Percentiles rank a stretch among this genome's conserved stretches.
Evolutionary conservation across 805 yeast genomes (phyloP).

Genomic region (Candida lessepsii): DNA sequence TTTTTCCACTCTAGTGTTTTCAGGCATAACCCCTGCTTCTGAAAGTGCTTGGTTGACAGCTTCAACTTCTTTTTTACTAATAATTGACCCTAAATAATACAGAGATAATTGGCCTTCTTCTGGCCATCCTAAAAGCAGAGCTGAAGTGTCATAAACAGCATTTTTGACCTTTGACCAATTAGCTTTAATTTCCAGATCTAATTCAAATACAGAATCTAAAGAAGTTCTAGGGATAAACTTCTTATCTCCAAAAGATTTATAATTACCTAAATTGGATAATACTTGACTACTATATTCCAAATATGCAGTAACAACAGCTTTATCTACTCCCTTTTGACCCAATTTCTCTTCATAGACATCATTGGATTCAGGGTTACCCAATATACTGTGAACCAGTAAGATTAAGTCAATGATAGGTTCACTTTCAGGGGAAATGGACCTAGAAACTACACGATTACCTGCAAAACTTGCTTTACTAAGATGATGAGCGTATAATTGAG

Average conservation of each 20-base stretch:
- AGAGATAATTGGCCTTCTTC: constrained; percentile 72
- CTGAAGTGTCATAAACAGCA: constrained; percentile 52
- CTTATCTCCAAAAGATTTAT: constrained; percentile 84
- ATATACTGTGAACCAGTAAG: constrained; percentile 52
- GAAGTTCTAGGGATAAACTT: constrained; percentile 74
- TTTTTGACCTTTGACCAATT: constrained; percentile 41
- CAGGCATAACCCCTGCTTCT: constrained; percentile 63
- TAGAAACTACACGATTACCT: constrained; percentile 75
- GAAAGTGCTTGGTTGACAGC: constrained; percentile 67
- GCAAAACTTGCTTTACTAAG: constrained; percentile 80
- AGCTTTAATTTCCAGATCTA: constrained; percentile 13
- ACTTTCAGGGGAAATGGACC: constrained; percentile 82
- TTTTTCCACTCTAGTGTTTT: constrained; percentile 76
- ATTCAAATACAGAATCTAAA: constrained; percentile 24
- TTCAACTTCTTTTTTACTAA: constrained; percentile 61
- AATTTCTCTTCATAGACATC: constrained; percentile 33
- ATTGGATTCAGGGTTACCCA: constrained; percentile 42
- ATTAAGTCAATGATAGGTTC: constrained; percentile 74
- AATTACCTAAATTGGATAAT: constrained; percentile 71
- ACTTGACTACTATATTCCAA: constrained; percentile 77
- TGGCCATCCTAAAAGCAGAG: constrained; percentile 68
- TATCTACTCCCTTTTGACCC: constrained; percentile 19
- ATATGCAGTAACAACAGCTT: constrained; percentile 40
- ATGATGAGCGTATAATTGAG: constrained; percentile 72
- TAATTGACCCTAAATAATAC: constrained; percentile 55